Evolutionary conservation across 202 grass and related monocot genomes (phyloP), one percentile per base, ranked within the genome.

Genomic region (Cymbopogon flexuosus): DNA sequence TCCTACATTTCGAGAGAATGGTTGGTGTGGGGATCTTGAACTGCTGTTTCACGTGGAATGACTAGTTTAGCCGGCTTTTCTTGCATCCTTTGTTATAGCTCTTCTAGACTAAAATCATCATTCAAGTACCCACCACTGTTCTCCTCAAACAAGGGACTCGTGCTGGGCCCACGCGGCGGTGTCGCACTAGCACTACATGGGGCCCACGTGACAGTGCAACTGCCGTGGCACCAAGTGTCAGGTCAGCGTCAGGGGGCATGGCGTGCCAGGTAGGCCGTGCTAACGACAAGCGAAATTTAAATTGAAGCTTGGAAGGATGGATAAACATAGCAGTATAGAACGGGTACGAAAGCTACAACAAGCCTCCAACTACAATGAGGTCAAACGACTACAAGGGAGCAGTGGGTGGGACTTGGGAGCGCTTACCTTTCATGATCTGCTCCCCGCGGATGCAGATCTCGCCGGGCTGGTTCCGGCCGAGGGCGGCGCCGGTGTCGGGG

Each of bases 381-480:
- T 27, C 27, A 27, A 27, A 27, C 27, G 27, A 13, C 42, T 12
- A 36, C 4, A 6, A 6, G 5, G 42, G 42, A 9, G 41, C 41
- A 43, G 41, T 43, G 10, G 41, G 34, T 35, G 34, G 34, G 34
- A 0, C 34, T 2, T 1, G 3, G 46, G 13, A 0, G 43, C 42
- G 3, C 3, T 3, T 37, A 93, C 95, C 95, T 93, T 83, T 94
- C 95, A 98, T 98, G 88, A 98, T 98, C 47, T 98, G 95, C 29
- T 94, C 77, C 13, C 95, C 95, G 39, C 95, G 87, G 84, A 98
- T 91, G 84, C 90, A 95, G 45, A 98, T 95, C 84, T 98, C 95
- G 0, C 95, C 95, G 18, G 90, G 74, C 72, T 83, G 77, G 84
- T 93, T 95, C 15, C 95, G 88, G 19, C 90, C 86, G 0, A 98